These are phyloP conservation scores for Clitopilus hobsonii DNA, from an alignment of 768 basidiomycete species.

Conservation along the genomic window DNA sequence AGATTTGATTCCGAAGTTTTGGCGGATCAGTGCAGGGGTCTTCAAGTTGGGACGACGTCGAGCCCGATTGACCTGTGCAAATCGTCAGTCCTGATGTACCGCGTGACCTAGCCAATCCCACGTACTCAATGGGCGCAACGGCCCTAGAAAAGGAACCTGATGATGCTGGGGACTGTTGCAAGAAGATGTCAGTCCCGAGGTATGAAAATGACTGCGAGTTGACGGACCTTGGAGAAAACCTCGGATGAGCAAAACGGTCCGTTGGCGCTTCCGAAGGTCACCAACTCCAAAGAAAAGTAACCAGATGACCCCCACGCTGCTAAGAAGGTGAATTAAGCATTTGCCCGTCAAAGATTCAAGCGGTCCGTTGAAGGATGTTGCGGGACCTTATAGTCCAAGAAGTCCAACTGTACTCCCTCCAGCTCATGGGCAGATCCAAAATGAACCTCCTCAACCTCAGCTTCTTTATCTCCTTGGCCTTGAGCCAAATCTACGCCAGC, in stretches of 20 bases:
- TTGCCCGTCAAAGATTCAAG: background rate
- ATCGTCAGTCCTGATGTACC: no score
- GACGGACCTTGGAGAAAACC: background rate
- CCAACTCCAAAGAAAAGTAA: background rate
- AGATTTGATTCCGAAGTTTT: background rate
- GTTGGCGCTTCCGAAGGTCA: background rate
- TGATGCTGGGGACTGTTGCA: no score
- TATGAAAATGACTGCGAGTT: no score
- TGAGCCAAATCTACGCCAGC: background rate
- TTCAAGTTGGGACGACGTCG: background rate
- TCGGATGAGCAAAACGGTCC: background rate
- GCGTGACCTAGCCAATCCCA: no score
- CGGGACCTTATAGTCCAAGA: background rate
- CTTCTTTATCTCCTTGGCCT: conserved; percentile 6
- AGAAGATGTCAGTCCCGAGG: no score
- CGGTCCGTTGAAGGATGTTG: background rate
- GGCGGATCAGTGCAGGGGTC: background rate
- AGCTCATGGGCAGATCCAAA: background rate
- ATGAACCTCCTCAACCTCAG: conserved; percentile 3
- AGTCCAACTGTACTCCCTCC: background rate
- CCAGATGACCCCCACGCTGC: background rate
- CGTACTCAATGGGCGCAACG: no score
- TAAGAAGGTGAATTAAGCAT: background rate
- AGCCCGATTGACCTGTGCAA: no score
- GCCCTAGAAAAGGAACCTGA: no score